A percentile compares a stretch with the other conserved stretches of the same genome.
Conservation (phyloP, 306 rosid species). For the Trifolium repens region DNA sequence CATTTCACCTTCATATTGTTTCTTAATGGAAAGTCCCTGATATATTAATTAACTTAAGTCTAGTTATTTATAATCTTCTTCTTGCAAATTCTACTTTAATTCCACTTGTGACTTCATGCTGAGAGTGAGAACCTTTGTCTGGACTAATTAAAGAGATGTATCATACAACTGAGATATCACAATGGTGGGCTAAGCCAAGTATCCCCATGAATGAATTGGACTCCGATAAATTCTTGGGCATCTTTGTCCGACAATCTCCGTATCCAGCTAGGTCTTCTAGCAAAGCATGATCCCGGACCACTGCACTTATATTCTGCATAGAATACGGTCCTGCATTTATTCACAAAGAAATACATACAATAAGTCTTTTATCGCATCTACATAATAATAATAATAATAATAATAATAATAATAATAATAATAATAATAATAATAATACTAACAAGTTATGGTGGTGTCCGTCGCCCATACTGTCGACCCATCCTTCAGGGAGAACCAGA, state of each 20-base stretch:
- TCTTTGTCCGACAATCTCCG: slow-evolving; percentile 58
- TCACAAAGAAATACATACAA: background rate
- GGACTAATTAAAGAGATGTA: too few relatives aligned
- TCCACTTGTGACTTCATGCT: too few relatives aligned
- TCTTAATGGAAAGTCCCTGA: too few relatives aligned
- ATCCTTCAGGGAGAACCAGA: slow-evolving; percentile 63
- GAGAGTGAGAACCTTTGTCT: too few relatives aligned
- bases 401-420: too few relatives aligned
- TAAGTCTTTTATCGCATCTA: background rate
- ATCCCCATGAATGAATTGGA: slow-evolving; percentile 60
- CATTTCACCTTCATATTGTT: too few relatives aligned
- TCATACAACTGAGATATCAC: too few relatives aligned
- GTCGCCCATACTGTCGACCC: slow-evolving; percentile 67
- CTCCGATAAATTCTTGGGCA: slow-evolving; percentile 61
- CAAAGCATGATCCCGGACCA: slow-evolving; percentile 68
- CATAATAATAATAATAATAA: background rate
- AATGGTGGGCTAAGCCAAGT: slow-evolving; percentile 54
- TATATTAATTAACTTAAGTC: too few relatives aligned
- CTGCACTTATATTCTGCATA: slow-evolving; percentile 79
- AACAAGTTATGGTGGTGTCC: slow-evolving; percentile 56
- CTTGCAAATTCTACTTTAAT: too few relatives aligned
- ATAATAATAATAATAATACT: slow-evolving; percentile 37
- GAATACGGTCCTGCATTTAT: slow-evolving; percentile 49
- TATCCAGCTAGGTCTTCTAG: slow-evolving; percentile 65
- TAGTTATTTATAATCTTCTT: too few relatives aligned